These are phyloP conservation scores for Cubamyces lactineus DNA, from an alignment of 768 basidiomycete genomes.

Conservation along the genomic window DNA sequence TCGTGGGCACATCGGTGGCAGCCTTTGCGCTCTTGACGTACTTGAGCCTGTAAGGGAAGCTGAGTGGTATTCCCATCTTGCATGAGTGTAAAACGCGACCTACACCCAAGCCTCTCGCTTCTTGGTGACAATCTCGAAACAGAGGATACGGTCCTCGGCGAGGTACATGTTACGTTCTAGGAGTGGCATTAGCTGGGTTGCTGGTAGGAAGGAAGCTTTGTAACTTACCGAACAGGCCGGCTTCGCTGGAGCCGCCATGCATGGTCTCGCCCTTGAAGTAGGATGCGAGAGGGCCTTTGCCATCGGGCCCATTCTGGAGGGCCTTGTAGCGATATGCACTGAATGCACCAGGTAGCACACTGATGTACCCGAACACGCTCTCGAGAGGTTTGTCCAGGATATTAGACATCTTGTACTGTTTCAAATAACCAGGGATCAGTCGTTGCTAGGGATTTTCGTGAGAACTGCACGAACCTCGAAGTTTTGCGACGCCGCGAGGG, in stretches of 20 bases:
- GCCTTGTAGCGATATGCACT: conserved; percentile 91
- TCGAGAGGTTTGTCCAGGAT: conserved; percentile 96
- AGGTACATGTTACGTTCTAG: conserved; percentile 88
- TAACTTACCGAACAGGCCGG: conserved; percentile 64
- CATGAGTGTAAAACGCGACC: conserved; percentile 33
- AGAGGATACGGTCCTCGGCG: conserved; percentile 88
- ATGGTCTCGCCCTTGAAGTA: conserved; percentile 95
- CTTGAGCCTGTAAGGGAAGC: conserved; percentile 53
- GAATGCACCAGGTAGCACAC: conserved; percentile 90
- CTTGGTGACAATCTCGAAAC: conserved; percentile 93
- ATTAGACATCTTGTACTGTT: conserved; percentile 92
- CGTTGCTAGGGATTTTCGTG: too few species aligned
- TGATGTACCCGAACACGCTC: conserved; percentile 88
- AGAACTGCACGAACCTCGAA: conserved; percentile 61
- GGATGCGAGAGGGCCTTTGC: conserved; percentile 86
- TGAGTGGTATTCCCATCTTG: neutral
- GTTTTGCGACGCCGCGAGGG: conserved; percentile 91
- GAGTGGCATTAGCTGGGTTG: neutral
- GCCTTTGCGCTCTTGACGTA: conserved; percentile 96
- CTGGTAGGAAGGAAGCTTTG: neutral
- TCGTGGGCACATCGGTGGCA: conserved; percentile 92
- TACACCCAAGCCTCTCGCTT: conserved; percentile 82
- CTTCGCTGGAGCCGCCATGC: conserved; percentile 62
- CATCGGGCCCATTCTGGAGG: conserved; percentile 82
- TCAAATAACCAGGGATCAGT: neutral